A percentile compares a stretch with the other conserved stretches of the same genome.
These are phyloP conservation scores for Pythium guiyangense DNA, from an alignment of 352 stramenopile genomes.

Conservation along the genomic window DNA sequence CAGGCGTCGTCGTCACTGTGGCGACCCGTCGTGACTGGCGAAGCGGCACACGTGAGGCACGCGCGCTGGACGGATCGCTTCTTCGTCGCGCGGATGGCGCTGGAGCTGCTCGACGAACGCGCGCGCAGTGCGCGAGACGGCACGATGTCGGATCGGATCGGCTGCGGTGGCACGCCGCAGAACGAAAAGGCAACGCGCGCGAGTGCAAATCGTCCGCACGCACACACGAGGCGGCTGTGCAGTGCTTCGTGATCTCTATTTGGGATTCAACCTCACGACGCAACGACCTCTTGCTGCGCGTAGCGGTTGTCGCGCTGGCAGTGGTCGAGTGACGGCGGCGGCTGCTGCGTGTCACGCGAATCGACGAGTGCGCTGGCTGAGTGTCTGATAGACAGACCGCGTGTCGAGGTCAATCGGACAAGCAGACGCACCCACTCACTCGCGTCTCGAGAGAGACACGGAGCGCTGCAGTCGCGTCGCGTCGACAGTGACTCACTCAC, in stretches of 20 bases:
- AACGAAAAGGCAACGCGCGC: constrained; percentile 15
- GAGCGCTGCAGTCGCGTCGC: neutral
- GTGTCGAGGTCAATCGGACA: too few relatives aligned
- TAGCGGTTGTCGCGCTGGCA: neutral
- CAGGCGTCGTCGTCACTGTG: constrained; percentile 3
- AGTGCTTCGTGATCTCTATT: constrained; percentile 18
- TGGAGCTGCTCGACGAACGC: neutral
- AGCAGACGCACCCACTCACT: too few relatives aligned
- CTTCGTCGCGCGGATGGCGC: neutral
- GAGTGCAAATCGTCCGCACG: constrained; percentile 14
- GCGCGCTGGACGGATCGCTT: neutral
- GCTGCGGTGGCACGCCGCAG: neutral
- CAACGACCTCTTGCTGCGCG: constrained; percentile 8
- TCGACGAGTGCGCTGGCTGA: too few relatives aligned
- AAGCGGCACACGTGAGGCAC: constrained; percentile 3
- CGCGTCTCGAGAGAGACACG: too few relatives aligned
- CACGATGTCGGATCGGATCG: neutral
- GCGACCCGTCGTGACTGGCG: neutral
- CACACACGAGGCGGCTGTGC: constrained; percentile 15
- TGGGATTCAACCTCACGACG: constrained; percentile 16
- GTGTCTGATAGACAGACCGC: too few relatives aligned
- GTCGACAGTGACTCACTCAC: neutral
- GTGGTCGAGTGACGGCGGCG: neutral
- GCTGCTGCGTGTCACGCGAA: neutral
- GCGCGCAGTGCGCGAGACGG: too few relatives aligned